These are phyloP conservation scores for Yarrowia osloensis DNA, from an alignment of 805 yeast genomes.

Conservation along the genomic window DNA sequence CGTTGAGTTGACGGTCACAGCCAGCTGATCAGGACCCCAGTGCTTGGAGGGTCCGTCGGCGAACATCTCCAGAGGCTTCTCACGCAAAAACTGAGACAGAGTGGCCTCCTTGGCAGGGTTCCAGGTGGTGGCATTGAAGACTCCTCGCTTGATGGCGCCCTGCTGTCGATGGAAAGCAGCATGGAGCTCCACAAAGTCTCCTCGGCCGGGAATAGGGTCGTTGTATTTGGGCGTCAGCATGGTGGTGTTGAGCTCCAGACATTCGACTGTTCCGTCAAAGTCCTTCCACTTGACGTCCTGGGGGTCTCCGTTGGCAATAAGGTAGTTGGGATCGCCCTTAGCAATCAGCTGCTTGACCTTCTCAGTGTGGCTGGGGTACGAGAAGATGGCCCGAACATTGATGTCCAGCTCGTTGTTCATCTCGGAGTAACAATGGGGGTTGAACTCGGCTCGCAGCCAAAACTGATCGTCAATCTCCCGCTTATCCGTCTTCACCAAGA, in stretches of 20 bases:
- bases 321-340: conserved; percentile 19
- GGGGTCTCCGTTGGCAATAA: background rate
- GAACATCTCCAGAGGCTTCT: conserved; percentile 29
- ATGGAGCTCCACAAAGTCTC: conserved; percentile 42
- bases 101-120: conserved; percentile 33
- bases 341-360: conserved; percentile 25
- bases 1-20: conserved; percentile 57
- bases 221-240: conserved; percentile 36
- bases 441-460: conserved; percentile 47
- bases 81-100: conserved; percentile 28
- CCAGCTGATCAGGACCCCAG: conserved; percentile 58
- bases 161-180: conserved; percentile 43
- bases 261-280: conserved; percentile 37
- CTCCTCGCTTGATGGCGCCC: conserved; percentile 43
- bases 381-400: conserved; percentile 43
- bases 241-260: conserved; percentile 38
- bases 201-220: conserved; percentile 39
- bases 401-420: conserved; percentile 43
- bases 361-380: conserved; percentile 39
- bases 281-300: conserved; percentile 34
- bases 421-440: conserved; percentile 45
- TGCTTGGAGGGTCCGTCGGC: conserved; percentile 51
- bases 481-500: conserved; percentile 50
- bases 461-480: conserved; percentile 41
- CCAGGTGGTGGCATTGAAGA: conserved; percentile 39